phyloP scores from a whole-genome alignment of 2,329 filamentous ascomycete species.

The Thelonectria olida region DNA sequence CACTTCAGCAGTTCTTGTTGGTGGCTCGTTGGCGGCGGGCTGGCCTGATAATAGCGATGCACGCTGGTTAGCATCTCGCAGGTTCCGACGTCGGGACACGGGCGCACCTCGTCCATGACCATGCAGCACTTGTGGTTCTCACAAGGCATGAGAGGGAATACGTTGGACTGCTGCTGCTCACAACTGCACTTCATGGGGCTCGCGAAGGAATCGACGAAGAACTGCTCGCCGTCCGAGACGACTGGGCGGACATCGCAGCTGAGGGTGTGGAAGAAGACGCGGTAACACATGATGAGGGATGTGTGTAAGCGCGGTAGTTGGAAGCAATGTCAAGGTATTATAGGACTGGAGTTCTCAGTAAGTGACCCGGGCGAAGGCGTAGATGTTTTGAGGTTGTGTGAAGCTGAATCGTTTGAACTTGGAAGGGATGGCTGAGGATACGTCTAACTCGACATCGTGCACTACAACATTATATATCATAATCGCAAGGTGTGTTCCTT shows the following conservation, averaged over 20 bases:
- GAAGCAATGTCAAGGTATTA: too few species aligned
- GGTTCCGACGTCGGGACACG: conserved; percentile 22
- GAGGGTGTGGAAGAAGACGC: conserved; percentile 39
- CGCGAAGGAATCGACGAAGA: conserved; percentile 38
- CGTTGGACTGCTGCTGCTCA: not conserved
- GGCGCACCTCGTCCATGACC: conserved; percentile 18
- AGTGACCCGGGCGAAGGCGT: too few species aligned
- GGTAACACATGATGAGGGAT: conserved; percentile 36
- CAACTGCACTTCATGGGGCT: conserved; percentile 33
- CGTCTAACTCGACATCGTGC: too few species aligned
- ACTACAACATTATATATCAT: too few species aligned
- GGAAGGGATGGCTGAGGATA: too few species aligned
- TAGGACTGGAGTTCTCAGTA: too few species aligned
- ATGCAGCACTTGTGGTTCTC: conserved; percentile 41
- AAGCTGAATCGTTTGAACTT: too few species aligned
- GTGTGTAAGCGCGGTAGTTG: too few species aligned
- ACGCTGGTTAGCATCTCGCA: conserved; percentile 21
- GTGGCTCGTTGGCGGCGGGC: not conserved
- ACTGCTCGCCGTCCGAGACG: conserved; percentile 33
- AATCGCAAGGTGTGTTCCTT: too few species aligned
- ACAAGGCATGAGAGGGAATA: conserved; percentile 27
- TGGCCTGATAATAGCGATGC: conserved; percentile 31
- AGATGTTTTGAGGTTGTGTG: too few species aligned
- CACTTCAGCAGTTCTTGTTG: not conserved
- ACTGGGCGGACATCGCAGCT: conserved; percentile 42